Percentiles rank a stretch among this genome's conserved stretches.
Conservation (phyloP, 2,329 filamentous ascomycete genomes). For the Periglandula ipomoeae region DNA sequence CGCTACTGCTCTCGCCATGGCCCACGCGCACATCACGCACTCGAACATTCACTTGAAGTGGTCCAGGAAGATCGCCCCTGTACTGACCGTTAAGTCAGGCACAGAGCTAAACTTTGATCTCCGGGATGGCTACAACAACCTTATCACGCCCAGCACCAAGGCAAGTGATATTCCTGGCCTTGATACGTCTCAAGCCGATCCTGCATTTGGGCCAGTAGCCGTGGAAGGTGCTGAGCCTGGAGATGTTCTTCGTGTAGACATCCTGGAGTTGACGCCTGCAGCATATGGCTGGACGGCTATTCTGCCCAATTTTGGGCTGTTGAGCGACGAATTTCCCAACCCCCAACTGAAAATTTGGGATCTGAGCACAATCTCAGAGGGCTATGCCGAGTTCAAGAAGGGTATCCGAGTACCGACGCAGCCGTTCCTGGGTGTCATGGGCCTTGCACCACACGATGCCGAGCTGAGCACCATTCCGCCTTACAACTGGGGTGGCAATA, state of each 20-base stretch:
- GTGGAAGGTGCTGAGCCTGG: slow-evolving; percentile 39
- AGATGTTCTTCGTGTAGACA: slow-evolving; percentile 41
- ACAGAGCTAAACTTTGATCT: slow-evolving; percentile 38
- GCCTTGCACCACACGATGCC: slow-evolving; percentile 36
- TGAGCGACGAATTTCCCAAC: slow-evolving; percentile 37
- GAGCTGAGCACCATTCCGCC: slow-evolving; percentile 42
- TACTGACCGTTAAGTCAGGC: slow-evolving; percentile 37
- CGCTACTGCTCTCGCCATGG: slow-evolving; percentile 3
- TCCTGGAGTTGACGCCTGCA: slow-evolving; percentile 34
- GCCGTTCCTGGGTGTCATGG: slow-evolving; percentile 44
- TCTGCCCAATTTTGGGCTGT: slow-evolving; percentile 39
- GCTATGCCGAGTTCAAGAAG: slow-evolving; percentile 33
- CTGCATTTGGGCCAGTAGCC: slow-evolving; percentile 41
- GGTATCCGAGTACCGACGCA: slow-evolving; percentile 38
- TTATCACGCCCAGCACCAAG: slow-evolving; percentile 34
- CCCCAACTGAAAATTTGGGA: slow-evolving; percentile 40
- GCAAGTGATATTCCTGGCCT: slow-evolving; percentile 30
- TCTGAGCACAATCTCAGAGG: slow-evolving; percentile 17
- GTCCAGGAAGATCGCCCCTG: slow-evolving; percentile 35
- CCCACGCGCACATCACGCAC: slow-evolving; percentile 16
- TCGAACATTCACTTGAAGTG: slow-evolving; percentile 35
- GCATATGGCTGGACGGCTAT: slow-evolving; percentile 45
- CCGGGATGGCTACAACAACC: slow-evolving; percentile 40
- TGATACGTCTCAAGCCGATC: slow-evolving; percentile 32
- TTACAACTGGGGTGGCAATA: slow-evolving; percentile 42